These are phyloP conservation scores for Thalia dealbata DNA, from an alignment of 176 grass and related monocot species.

Conservation along the genomic window DNA sequence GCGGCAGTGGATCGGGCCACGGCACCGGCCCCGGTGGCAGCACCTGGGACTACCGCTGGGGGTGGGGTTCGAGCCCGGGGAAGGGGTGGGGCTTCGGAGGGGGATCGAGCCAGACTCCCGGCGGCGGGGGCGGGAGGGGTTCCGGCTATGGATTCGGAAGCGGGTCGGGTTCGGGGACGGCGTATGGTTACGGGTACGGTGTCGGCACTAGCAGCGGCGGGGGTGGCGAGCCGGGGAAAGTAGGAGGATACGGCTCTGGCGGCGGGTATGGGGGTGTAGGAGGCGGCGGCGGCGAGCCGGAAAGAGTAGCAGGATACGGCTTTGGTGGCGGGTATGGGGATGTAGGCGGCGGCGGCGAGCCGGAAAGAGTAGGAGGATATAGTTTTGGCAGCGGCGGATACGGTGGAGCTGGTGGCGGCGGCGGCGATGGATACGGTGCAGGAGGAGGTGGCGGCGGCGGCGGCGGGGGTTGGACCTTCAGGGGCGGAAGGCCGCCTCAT, in stretches of 20 bases:
- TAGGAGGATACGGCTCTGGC: conserved; percentile 9
- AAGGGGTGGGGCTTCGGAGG: conserved; percentile 47
- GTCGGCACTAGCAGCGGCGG: conserved; percentile 16
- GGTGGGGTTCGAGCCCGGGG: conserved; percentile 43
- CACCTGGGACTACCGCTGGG: conserved; percentile 28
- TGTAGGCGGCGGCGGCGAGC: too few relatives aligned
- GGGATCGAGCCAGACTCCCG: conserved; percentile 29
- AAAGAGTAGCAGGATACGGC: neutral
- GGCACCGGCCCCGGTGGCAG: conserved; percentile 1
- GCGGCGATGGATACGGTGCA: neutral
- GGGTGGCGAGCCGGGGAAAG: conserved; percentile 14
- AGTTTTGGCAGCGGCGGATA: neutral
- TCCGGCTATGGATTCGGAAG: conserved; percentile 31
- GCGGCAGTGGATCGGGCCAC: neutral
- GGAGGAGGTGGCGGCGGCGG: conserved; percentile 5
- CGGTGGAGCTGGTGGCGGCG: neutral
- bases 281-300: neutral
- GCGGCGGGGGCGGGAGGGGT: conserved; percentile 24
- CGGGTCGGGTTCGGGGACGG: conserved; percentile 24
- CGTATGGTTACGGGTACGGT: conserved; percentile 10
- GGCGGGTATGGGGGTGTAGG: conserved; percentile 11
- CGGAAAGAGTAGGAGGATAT: neutral
- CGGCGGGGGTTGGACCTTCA: conserved; percentile 6
- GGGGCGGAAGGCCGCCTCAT: neutral
- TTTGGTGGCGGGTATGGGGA: neutral